Conservation (phyloP, 495 filamentous ascomycete species). For the Corynascus novoguineensis region DNA sequence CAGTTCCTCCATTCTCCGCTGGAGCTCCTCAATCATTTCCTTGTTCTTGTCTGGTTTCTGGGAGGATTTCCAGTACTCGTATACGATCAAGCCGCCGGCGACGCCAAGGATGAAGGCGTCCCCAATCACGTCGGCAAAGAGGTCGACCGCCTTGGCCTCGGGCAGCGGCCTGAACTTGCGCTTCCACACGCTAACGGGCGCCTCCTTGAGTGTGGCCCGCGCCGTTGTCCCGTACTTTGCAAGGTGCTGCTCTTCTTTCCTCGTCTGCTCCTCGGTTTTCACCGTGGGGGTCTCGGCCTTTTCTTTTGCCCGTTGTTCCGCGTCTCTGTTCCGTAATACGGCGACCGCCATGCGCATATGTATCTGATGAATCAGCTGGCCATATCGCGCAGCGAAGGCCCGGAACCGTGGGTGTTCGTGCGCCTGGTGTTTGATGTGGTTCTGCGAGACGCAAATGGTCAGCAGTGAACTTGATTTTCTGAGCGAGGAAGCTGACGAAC, state of each 20-base stretch:
- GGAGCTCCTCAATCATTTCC: conserved; percentile 66
- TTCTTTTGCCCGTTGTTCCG: conserved; percentile 51
- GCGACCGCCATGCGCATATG: conserved; percentile 92
- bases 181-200: conserved; percentile 44
- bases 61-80: conserved; percentile 69
- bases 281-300: conserved; percentile 71
- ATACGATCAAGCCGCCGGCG: conserved; percentile 70
- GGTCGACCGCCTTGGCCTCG: conserved; percentile 90
- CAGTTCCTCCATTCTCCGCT: conserved; percentile 55
- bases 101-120: conserved; percentile 85
- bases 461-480: background rate
- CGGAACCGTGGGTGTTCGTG: conserved; percentile 92
- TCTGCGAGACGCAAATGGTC: conserved; percentile 47
- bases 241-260: conserved; percentile 53
- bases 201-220: conserved; percentile 29
- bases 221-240: conserved; percentile 39
- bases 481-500: conserved; percentile 25
- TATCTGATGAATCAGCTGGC: conserved; percentile 78
- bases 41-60: conserved; percentile 65
- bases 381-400: conserved; percentile 59
- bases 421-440: conserved; percentile 87
- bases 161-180: conserved; percentile 64
- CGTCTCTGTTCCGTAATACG: conserved; percentile 70
- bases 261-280: conserved; percentile 68
- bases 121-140: conserved; percentile 90